Evolutionary conservation across 2,329 filamentous ascomycete species (phyloP).

Genomic region (Diaporthe sp.): DNA sequence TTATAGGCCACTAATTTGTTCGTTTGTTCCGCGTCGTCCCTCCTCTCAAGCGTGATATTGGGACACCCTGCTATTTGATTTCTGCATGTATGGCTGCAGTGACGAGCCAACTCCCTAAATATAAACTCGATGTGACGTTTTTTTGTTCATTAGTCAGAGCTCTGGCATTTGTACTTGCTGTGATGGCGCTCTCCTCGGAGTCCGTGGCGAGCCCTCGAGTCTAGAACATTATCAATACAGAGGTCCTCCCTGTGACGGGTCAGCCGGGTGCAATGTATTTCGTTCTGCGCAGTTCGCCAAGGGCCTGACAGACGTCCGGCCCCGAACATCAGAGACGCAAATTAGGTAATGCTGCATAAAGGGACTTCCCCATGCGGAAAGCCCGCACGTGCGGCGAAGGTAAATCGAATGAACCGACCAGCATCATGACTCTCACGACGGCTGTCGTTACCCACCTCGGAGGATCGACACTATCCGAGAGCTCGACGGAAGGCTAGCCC

Average conservation of each 20-base stretch:
- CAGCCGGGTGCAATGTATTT: not conserved
- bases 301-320: not conserved
- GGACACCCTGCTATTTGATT: not conserved
- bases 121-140: not conserved
- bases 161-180: not conserved
- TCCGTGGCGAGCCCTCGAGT: not conserved
- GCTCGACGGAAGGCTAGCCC: not conserved
- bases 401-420: constrained; percentile 5
- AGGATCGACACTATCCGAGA: constrained; percentile 20
- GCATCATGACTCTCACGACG: constrained; percentile 18
- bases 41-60: not conserved
- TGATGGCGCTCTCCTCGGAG: not conserved
- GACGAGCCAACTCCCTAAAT: not conserved
- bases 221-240: constrained; percentile 1
- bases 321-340: not conserved
- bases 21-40: not conserved
- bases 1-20: fast-evolving
- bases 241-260: not conserved
- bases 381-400: not conserved
- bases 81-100: not conserved
- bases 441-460: not conserved
- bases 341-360: constrained; percentile 21
- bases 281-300: not conserved
- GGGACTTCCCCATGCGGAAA: constrained; percentile 8
- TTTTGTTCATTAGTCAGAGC: not conserved